Evolutionary conservation across 176 grass and related monocot genomes (phyloP).

Genomic region (Musa itinerans): DNA sequence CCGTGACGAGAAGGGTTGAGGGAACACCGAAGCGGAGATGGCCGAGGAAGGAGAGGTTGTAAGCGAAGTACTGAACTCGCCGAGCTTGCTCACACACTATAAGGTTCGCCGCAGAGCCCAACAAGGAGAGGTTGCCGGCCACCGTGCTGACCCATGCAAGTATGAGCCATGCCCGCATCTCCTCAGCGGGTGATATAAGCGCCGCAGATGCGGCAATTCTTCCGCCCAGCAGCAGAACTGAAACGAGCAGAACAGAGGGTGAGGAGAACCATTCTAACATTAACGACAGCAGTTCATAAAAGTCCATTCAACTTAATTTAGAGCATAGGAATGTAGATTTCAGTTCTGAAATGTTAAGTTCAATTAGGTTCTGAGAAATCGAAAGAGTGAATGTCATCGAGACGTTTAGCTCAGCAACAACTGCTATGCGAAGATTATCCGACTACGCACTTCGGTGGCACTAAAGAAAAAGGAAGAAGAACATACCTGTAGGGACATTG

Average conservation of each 20-base stretch:
- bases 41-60: constrained; percentile 77
- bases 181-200: constrained; percentile 32
- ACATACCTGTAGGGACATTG: constrained; percentile 70
- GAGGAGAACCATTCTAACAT: too few species aligned
- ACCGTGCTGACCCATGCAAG: constrained; percentile 94
- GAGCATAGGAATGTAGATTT: too few species aligned
- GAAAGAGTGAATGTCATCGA: too few species aligned
- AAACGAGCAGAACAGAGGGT: not conserved
- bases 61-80: constrained; percentile 43
- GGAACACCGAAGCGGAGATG: constrained; percentile 80
- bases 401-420: too few species aligned
- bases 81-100: constrained; percentile 92
- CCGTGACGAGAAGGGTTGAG: constrained; percentile 50
- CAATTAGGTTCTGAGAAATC: too few species aligned
- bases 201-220: constrained; percentile 64
- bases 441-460: too few species aligned
- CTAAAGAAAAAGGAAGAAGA: not conserved
- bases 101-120: constrained; percentile 72
- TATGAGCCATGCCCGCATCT: constrained; percentile 70
- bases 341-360: too few species aligned
- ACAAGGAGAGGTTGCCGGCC: constrained; percentile 79
- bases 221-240: constrained; percentile 59
- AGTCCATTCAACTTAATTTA: too few species aligned
- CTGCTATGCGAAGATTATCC: too few species aligned
- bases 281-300: too few species aligned